Evolutionary conservation across 345 rosid genomes (phyloP).

Genomic region (Populus pruinosa): DNA sequence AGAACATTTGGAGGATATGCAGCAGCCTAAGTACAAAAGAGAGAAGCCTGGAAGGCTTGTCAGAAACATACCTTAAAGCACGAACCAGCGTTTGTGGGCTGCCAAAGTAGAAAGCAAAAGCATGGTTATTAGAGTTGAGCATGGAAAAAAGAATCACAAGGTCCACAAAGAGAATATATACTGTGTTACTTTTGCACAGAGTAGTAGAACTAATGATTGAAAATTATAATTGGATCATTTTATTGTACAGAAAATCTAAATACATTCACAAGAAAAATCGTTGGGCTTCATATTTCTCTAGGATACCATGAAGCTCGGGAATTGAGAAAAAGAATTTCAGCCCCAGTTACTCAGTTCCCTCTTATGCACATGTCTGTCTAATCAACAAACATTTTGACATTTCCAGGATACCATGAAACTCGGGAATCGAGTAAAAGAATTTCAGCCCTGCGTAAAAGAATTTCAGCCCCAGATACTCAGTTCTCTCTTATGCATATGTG

Average conservation of each 20-base stretch:
- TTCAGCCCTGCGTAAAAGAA: not conserved
- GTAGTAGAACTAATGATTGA: not conserved
- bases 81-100: conserved; percentile 99
- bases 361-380: not conserved
- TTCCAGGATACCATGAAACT: not conserved
- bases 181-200: not conserved
- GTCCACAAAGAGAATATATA: not conserved
- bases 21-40: not conserved
- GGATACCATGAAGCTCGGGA: not conserved
- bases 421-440: not conserved
- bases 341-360: not conserved
- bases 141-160: not conserved
- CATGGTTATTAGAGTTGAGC: not conserved
- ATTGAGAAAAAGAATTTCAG: not conserved
- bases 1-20: not conserved
- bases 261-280: not conserved
- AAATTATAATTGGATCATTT: not conserved
- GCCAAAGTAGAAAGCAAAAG: conserved; percentile 35
- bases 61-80: conserved; percentile 72
- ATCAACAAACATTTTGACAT: not conserved
- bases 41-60: not conserved
- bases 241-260: not conserved
- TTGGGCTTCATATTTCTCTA: not conserved
- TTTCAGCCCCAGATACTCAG: not conserved
- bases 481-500: not conserved